These are phyloP conservation scores for Rhizopus arrhizus DNA, from an alignment of 371 early-diverging fungal genomes.

Conservation along the genomic window DNA sequence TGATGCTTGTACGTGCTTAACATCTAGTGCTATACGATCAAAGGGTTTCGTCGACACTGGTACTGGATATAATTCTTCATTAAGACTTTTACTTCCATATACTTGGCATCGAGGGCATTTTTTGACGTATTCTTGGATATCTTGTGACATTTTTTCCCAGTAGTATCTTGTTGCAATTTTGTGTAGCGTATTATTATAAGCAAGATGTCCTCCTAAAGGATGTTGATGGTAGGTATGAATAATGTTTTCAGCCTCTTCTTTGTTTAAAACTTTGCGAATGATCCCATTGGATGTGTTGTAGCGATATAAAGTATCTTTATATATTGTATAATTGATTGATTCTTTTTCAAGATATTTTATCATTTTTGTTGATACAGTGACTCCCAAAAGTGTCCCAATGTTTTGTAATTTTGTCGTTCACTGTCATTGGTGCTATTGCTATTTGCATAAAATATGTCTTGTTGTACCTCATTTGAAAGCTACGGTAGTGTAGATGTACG, in stretches of 20 bases:
- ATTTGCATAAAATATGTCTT: too few relatives aligned
- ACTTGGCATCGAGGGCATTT: conserved; percentile 7
- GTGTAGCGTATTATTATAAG: neutral
- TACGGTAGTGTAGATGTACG: too few relatives aligned
- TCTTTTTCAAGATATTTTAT: neutral
- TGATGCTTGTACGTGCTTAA: conserved; percentile 5
- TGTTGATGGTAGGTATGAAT: conserved; percentile 1
- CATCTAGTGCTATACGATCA: neutral
- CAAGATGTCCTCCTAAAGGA: conserved; percentile 5
- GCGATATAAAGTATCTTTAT: neutral
- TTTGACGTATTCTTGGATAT: neutral
- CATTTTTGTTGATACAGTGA: too few relatives aligned
- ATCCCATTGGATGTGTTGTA: neutral
- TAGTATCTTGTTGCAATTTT: neutral
- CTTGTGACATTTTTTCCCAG: neutral
- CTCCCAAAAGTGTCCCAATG: too few relatives aligned
- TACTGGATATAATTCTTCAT: neutral
- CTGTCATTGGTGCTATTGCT: too few relatives aligned
- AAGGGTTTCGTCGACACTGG: conserved; percentile 1
- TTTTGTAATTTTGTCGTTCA: too few relatives aligned
- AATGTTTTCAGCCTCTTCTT: neutral
- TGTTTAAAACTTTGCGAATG: neutral
- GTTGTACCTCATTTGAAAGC: too few relatives aligned
- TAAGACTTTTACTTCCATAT: neutral
- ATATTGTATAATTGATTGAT: neutral